Base-by-base conservation (phyloP, 805 yeast species). In the Diddensiella caesifluorescens region DNA sequence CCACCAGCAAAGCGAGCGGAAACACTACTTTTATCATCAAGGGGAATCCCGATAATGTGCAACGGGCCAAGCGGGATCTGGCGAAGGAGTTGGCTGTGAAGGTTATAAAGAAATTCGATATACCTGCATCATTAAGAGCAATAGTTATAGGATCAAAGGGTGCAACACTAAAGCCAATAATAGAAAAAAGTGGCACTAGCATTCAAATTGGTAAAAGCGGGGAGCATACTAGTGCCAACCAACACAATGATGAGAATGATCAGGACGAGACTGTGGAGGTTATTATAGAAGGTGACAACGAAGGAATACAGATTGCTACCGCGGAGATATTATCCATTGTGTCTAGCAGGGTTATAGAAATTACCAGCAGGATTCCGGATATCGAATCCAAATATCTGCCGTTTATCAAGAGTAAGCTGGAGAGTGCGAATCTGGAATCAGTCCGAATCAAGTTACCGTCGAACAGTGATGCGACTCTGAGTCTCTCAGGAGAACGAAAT, bases 91-190 rank as follows among this genome's bases (percentile, higher is more conserved):
- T 90, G 59, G 80, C 94, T 28, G 82, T 80, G 60, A 94, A 94
- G 41, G 76, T 82, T 43, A 66, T 65, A 4, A 64, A 76, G 36
- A 63, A 69, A 22, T 75, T 89, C 57, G 60, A 71, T 22, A 75
- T 89, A 40, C 97, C 97, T 23, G 75, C 89, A 10, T 76, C 75
- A 51, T 72, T 85, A 45, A 76, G 92, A 63, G 74, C 94, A 5
- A 74, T 76, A 38, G 76, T 89, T 45, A 89, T 89, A 64, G 97
- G 97, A 45, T 73, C 89, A 33, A 84, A 81, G 60, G 97, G 97
- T 60, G 75, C 73, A 53, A 81, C 72, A 47, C 75, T 89, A 63
- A 84, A 79, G 61, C 89, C 92, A 45, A 84, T 89, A 50, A 71
- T 83, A 37, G 82, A 74, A 40, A 68, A 73, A 27, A 74, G 84